Evolutionary conservation across 2,329 filamentous ascomycete species (phyloP), one percentile per base, ranked within the genome.

Genomic region (Verticillium alfalfae): DNA sequence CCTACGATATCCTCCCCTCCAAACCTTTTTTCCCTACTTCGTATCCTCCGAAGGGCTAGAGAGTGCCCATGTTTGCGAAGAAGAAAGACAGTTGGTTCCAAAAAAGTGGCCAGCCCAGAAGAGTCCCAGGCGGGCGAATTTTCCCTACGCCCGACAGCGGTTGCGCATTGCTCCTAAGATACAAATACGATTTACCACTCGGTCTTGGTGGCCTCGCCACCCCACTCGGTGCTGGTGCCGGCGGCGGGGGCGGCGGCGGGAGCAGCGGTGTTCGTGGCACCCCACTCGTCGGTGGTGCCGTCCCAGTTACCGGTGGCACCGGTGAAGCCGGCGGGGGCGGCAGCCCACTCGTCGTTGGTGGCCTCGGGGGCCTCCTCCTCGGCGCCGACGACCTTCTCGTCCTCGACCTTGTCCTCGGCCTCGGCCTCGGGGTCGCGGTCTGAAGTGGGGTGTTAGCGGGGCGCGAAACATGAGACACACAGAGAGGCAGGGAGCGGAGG

Each of bases 371-470:
- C 93, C 74, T 89, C 91, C 70, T 86, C 82, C 78, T 95, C 93
- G 71, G 95, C 87, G 70, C 91, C 88, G 71, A 81, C 88, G 66
- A 90, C 75, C 71, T 89, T 92, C 74, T 91, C 90, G 79, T 94
- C 91, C 77, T 91, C 91, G 69, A 89, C 84, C 79, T 97, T 96
- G 85, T 99, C 97, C 88, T 97, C 94, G 80, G 97, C 95, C 88
- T 99, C 95, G 71, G 93, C 93, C 84, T 99, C 95, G 73, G 96
- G 95, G 83, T 99, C 96, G 79, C 96, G 95, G 91, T 99, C 84
- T 87, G 65, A 15, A 26, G 60, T 2, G 1, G 34, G 54, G 26
- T 56, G 58, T 55, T 54, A 39, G 45, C 37, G 26, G 26, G 26
- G 12, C 38, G 58, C 9, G 10, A 18, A 16, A 34, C n/a, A 8